phyloP scores from a whole-genome alignment of 169 alveolate genomes.

The Plasmodium vivax region DNA sequence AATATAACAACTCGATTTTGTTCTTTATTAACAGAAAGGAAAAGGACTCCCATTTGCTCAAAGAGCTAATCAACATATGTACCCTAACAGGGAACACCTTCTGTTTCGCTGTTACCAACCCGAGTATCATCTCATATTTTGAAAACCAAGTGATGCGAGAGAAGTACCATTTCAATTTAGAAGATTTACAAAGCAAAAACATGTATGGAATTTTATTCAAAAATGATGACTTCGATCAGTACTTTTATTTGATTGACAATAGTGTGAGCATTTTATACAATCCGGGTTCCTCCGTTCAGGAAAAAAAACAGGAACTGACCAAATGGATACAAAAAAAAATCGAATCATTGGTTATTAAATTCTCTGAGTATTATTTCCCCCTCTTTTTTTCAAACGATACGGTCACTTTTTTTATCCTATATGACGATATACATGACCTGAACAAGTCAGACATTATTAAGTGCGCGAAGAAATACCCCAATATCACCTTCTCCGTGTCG shows the following conservation, averaged over 20 bases:
- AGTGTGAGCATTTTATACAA: conserved; percentile 7
- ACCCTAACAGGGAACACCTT: conserved; percentile 3
- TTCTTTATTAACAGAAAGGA: conserved; percentile 46
- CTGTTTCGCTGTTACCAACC: conserved; percentile 32
- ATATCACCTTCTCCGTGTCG: conserved; percentile 18
- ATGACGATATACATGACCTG: conserved; percentile 34
- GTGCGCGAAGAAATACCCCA: conserved; percentile 47
- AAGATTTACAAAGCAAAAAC: not conserved
- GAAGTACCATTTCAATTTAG: not conserved
- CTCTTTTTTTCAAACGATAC: conserved; percentile 16
- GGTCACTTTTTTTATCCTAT: conserved; percentile 46
- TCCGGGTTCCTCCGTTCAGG: not conserved
- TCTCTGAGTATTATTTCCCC: conserved; percentile 42
- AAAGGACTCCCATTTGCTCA: not conserved
- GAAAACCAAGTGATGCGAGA: conserved; percentile 29
- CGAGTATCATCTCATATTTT: conserved; percentile 21
- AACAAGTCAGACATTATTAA: conserved; percentile 64
- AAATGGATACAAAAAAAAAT: conserved; percentile 30
- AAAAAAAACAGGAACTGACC: not conserved
- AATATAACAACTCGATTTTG: conserved; percentile 56
- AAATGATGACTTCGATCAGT: conserved; percentile 39
- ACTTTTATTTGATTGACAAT: conserved; percentile 24
- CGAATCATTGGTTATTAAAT: conserved; percentile 64
- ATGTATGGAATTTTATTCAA: conserved; percentile 55
- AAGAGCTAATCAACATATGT: conserved; percentile 28